Conservation (phyloP, 2,329 filamentous ascomycete species). For the Lasiodiplodia sp. region DNA sequence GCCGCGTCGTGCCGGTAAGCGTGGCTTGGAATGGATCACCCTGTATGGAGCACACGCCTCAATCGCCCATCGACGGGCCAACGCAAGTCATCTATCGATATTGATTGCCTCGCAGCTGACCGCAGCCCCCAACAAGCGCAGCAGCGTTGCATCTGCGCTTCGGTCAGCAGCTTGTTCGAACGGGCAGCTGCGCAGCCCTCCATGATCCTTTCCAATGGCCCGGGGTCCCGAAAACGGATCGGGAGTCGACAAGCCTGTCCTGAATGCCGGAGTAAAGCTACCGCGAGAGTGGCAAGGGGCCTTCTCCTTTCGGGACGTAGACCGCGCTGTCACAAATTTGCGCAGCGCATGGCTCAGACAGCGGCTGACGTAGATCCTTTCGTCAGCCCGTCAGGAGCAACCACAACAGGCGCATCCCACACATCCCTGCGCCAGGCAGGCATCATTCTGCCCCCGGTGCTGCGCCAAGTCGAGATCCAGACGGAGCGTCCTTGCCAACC, state of each 20-base stretch:
- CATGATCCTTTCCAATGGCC: conserved; percentile 6
- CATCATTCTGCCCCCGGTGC: conserved; percentile 11
- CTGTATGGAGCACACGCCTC: conserved; percentile 20
- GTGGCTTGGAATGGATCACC: conserved; percentile 29
- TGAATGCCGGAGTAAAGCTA: conserved; percentile 23
- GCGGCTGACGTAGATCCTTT: conserved; percentile 31
- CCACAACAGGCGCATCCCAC: conserved; percentile 24
- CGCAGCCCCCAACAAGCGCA: conserved; percentile 10
- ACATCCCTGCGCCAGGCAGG: conserved; percentile 19
- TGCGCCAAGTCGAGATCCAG: conserved; percentile 22
- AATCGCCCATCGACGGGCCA: conserved; percentile 21
- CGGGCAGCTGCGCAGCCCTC: conserved; percentile 24
- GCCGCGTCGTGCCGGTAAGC: conserved; percentile 29
- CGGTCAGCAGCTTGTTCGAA: conserved; percentile 11
- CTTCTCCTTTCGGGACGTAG: conserved; percentile 20
- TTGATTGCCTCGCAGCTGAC: conserved; percentile 27
- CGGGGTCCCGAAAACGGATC: conserved; percentile 19
- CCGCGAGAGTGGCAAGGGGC: conserved; percentile 25
- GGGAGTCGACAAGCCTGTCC: conserved; percentile 15
- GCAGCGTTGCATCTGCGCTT: conserved; percentile 22
- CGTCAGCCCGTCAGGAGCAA: conserved; percentile 30
- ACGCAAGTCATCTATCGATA: conserved; percentile 26
- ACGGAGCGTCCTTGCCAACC: conserved; percentile 18
- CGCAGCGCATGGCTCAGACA: conserved; percentile 27
- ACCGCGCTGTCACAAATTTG: conserved; percentile 31